These are phyloP conservation scores for Neurospora tetraspora DNA, from an alignment of 495 filamentous ascomycete genomes.

Conservation along the genomic window DNA sequence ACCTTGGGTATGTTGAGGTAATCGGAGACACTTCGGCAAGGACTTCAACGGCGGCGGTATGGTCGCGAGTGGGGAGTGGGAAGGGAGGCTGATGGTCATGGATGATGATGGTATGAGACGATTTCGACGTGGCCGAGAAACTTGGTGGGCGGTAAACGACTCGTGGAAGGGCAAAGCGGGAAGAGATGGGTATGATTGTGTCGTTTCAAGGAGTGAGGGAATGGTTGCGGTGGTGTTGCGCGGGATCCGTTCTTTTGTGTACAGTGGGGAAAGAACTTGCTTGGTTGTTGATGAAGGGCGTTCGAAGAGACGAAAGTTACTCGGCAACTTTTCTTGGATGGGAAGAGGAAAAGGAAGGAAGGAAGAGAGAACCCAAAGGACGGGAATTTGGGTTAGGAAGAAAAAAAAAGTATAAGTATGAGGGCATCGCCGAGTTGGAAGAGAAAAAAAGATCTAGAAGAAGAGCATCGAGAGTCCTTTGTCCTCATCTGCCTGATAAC, in stretches of 20 bases:
- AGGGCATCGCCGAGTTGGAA: background rate
- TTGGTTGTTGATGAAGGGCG: background rate
- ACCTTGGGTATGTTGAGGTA: background rate
- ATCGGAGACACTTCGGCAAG: background rate
- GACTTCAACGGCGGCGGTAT: background rate
- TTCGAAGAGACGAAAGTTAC: background rate
- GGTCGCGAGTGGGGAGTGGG: background rate
- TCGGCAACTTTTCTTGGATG: background rate
- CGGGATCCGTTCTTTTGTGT: background rate
- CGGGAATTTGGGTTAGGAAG: background rate
- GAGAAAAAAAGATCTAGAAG: background rate
- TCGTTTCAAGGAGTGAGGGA: background rate
- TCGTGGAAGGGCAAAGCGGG: background rate
- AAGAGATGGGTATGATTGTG: background rate
- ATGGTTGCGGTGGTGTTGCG: background rate
- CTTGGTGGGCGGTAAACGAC: background rate
- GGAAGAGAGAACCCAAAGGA: background rate
- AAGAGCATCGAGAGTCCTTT: background rate
- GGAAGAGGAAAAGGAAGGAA: background rate
- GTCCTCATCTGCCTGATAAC: background rate
- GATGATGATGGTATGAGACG: background rate
- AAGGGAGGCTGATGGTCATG: background rate
- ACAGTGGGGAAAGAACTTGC: background rate
- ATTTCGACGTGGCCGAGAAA: background rate
- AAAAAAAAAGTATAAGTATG: background rate